Base-by-base conservation (phyloP, 305 asterid species). In the Fraxinus albicans region DNA sequence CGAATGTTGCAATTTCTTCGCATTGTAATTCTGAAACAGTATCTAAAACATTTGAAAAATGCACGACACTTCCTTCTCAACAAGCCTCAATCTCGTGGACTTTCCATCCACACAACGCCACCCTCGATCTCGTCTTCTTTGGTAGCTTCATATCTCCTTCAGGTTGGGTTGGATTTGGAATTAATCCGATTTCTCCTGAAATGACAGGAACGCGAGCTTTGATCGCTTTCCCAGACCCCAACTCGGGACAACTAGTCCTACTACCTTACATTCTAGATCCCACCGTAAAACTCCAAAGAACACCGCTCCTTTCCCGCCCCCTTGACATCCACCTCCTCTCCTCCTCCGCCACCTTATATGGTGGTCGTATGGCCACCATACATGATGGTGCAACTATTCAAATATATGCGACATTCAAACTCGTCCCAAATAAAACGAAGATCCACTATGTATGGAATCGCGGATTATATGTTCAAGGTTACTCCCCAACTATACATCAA, bases 141-240 rank as follows among this genome's bases (percentile, higher is more conserved):
- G 98, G 99, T 0, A 84, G 84, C 80, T 96, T 96, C 88, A 96
- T 93, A 10, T 96, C 99, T 4, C 98, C 98, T 12, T 94, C 98
- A 4, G 99, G 99, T 3, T 96, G 99, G 99, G 98, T 96, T 73
- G 99, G 98, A 31, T 92, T 92, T 90, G 99, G 98, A 0, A 88
- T 93, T 50, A 94, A 96, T 88, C 98, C 98, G 0, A 92, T 86
- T 12, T 87, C 99, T 0, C 90, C 98, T 2, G 97, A 93, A 74
- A 96, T 96, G 99, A 91, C 96, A 1, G 99, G 99, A 0, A 84
- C 99, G 0, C 91, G 98, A 0, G 94, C 98, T 2, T 42, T 96
- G 2, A 89, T 94, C 40, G 95, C 97, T 8, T 96, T 93, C 76
- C 98, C 97, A 0, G 99, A 96, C 72, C 98, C 98, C 2, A 93